phyloP scores from a whole-genome alignment of 805 yeast species.

The Pichia membranifaciens region DNA sequence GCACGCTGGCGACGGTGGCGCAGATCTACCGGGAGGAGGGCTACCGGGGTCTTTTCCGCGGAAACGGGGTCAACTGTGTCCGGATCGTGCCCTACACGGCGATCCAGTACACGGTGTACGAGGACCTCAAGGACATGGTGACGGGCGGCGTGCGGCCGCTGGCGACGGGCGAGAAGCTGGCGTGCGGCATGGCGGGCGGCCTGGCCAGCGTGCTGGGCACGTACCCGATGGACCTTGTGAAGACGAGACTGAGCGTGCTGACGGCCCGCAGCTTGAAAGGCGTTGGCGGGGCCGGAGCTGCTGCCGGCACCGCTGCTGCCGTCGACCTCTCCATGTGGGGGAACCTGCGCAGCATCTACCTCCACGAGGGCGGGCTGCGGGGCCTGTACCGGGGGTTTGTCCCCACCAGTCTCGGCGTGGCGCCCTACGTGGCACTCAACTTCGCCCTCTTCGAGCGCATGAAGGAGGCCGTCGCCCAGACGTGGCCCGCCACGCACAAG shows the following conservation, averaged over 20 bases:
- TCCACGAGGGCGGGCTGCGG: slow-evolving; percentile 71
- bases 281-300: slow-evolving; percentile 25
- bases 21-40: slow-evolving; percentile 90
- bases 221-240: slow-evolving; percentile 85
- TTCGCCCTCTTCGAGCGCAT: slow-evolving; percentile 84
- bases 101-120: slow-evolving; percentile 85
- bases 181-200: slow-evolving; percentile 81
- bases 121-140: slow-evolving; percentile 45
- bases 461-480: slow-evolving; percentile 39
- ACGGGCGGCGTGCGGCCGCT: slow-evolving; percentile 33
- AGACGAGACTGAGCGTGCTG: slow-evolving; percentile 84
- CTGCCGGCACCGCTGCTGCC: too few relatives aligned
- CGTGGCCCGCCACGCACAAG: slow-evolving; percentile 31
- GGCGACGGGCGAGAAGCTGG: slow-evolving; percentile 51
- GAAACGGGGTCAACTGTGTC: slow-evolving; percentile 84
- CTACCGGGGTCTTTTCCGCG: slow-evolving; percentile 81
- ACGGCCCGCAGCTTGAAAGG: slow-evolving; percentile 59
- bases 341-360: slow-evolving; percentile 54
- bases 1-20: slow-evolving; percentile 66
- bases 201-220: slow-evolving; percentile 73
- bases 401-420: slow-evolving; percentile 93
- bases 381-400: slow-evolving; percentile 80
- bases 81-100: slow-evolving; percentile 93
- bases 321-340: slow-evolving; percentile 70
- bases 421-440: slow-evolving; percentile 91